These are phyloP conservation scores for Durotheca rogersii DNA, from an alignment of 495 filamentous ascomycete genomes.

Conservation along the genomic window DNA sequence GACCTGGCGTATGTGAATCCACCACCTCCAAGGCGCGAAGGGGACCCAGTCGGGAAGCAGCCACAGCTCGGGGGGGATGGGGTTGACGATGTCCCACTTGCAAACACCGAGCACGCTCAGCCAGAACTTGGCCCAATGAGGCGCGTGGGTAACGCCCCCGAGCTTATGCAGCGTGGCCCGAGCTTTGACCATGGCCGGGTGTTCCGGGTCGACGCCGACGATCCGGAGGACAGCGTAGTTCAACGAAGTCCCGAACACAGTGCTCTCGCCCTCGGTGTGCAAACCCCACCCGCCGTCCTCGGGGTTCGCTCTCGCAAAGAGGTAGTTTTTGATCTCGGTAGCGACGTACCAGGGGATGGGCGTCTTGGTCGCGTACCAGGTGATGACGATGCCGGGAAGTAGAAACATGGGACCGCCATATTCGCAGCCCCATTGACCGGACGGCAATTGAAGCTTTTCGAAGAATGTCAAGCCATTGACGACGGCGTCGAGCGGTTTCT, in stretches of 20 bases:
- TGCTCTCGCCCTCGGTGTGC: conserved; percentile 93
- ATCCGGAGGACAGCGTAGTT: conserved; percentile 86
- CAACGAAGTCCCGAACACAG: conserved; percentile 84
- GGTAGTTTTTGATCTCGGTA: conserved; percentile 90
- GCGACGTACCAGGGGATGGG: conserved; percentile 77
- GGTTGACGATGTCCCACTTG: conserved; percentile 91
- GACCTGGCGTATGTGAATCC: conserved; percentile 94
- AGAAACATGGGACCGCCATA: conserved; percentile 92
- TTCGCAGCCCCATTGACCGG: conserved; percentile 95
- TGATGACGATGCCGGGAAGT: conserved; percentile 77
- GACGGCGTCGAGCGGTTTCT: conserved; percentile 72
- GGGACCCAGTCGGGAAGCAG: conserved; percentile 94
- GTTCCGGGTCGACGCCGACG: conserved; percentile 84
- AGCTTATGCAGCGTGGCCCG: conserved; percentile 78
- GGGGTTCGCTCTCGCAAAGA: conserved; percentile 82
- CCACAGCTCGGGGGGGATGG: conserved; percentile 91
- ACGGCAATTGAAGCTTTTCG: conserved; percentile 80
- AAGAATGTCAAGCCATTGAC: conserved; percentile 88
- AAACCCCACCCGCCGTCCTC: conserved; percentile 95
- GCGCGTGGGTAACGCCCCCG: conserved; percentile 79
- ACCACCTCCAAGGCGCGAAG: conserved; percentile 95
- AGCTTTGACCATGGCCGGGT: conserved; percentile 84
- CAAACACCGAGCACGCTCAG: conserved; percentile 78
- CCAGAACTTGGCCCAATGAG: conserved; percentile 97
- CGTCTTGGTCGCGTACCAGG: conserved; percentile 90